Evolutionary conservation across 805 yeast species (phyloP), one percentile per base, ranked within the genome.

Genomic region (Candida suzukii): DNA sequence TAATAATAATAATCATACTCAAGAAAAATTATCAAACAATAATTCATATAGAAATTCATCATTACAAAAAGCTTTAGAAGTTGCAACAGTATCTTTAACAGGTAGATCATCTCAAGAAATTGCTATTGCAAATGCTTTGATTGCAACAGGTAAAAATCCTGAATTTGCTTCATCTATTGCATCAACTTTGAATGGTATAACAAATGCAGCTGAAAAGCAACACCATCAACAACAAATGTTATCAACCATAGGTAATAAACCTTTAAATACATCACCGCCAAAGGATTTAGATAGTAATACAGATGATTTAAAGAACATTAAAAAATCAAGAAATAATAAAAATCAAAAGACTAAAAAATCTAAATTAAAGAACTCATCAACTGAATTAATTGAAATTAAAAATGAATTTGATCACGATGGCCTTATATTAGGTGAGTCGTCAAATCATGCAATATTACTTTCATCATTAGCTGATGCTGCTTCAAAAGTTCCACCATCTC

Each of bases 41-140:
- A n/a, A 26, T 27, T 20, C 32, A 18, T 7, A 27, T 18, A 17
- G 16, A 7, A 39, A 17, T 16, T 22, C 39, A 14, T 39, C 51
- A 30, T 52, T 77, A 22, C 63, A 68, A 34, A 63, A 61, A 37
- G 81, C 80, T 12, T 53, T 77, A 30, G 80, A 76, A 48, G 67
- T 73, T 27, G 82, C 83, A 0, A 70, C 80, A 0, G 39, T 75
- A 3, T 73, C 80, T 0, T 71, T 78, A 9, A 71, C 79, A 1
- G 83, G 83, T 0, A 74, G 68, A 49, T 63, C 80, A 0, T 61
- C 75, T 4, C 60, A 64, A 40, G 78, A 74, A 39, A 68, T 78
- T 26, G 73, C 77, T 43, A 54, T 64, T 21, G 78, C 74, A 18
- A 70, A 68, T 45, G 71, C 68, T n/a, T 54, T 73, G 17, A 68